phyloP scores from a whole-genome alignment of 176 grass and related monocot species.

The Paspalum notatum region DNA sequence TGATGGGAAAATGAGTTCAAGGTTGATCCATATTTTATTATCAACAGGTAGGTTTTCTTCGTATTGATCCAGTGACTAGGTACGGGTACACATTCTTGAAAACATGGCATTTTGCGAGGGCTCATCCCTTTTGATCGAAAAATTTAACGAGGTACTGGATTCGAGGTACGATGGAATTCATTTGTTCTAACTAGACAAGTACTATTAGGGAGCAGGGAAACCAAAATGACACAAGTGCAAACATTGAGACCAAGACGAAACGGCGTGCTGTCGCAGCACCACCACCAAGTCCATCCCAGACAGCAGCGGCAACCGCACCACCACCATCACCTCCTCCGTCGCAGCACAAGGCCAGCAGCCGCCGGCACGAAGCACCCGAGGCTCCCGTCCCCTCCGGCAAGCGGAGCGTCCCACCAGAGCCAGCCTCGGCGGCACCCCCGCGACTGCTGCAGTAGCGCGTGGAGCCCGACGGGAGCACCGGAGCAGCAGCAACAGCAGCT shows the following conservation, averaged over 20 bases:
- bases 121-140: no score
- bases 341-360: constrained; percentile 33
- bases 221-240: no score
- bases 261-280: constrained; percentile 37
- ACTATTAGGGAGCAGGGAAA: no score
- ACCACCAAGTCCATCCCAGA: constrained; percentile 41
- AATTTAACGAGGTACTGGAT: no score
- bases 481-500: background rate
- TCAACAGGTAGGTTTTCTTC: no score
- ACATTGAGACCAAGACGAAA: constrained; percentile 46
- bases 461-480: constrained; percentile 17
- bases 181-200: no score
- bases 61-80: no score
- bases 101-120: no score
- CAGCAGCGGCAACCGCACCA: constrained; percentile 41
- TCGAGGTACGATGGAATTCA: no score
- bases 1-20: no score
- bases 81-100: no score
- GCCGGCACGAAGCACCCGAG: background rate
- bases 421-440: background rate
- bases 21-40: no score
- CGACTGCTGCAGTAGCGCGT: constrained; percentile 21
- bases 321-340: constrained; percentile 20
- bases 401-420: constrained; percentile 4
- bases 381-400: background rate